A percentile compares a stretch with the other conserved stretches of the same genome.
Evolutionary conservation across 805 yeast species (phyloP).

Genomic region (Jamesozyma gamospora): DNA sequence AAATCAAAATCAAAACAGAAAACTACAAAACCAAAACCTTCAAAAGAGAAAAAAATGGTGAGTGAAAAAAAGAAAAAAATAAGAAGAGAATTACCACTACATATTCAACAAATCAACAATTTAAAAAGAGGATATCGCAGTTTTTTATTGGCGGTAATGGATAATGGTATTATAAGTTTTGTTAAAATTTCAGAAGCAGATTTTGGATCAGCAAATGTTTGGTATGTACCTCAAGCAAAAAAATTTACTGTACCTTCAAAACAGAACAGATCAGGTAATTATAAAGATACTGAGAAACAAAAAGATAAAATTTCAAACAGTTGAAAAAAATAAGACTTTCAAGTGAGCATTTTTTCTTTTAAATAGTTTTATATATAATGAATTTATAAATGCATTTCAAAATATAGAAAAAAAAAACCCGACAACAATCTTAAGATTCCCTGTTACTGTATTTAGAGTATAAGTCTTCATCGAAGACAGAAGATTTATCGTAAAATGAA

Average conservation of each 20-base stretch:
- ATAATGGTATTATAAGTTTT: conserved; percentile 65
- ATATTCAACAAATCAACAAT: conserved; percentile 29
- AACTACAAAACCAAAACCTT: conserved; percentile 5
- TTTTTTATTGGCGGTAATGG: conserved; percentile 57
- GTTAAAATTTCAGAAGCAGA: conserved; percentile 42
- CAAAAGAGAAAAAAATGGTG: conserved; percentile 1
- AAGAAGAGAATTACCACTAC: conserved; percentile 9
- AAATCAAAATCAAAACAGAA: background rate
- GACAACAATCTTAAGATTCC: too few species aligned
- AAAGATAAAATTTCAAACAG: too few species aligned
- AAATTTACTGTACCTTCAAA: background rate
- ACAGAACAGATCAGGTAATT: too few species aligned
- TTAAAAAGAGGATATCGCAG: conserved; percentile 45
- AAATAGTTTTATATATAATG: too few species aligned
- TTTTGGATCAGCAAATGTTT: conserved; percentile 33
- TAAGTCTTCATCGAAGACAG: conserved; percentile 40
- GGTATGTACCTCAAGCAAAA: conserved; percentile 17
- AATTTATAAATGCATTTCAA: too few species aligned
- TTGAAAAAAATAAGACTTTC: too few species aligned
- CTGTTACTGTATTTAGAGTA: conserved; percentile 30
- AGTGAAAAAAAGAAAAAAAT: conserved; percentile 10
- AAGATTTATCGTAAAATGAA: conserved; percentile 39
- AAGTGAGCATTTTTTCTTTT: too few species aligned
- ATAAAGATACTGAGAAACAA: too few species aligned
- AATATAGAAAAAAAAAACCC: too few species aligned